A percentile compares a stretch with the other conserved stretches of the same genome.
Evolutionary conservation across 345 rosid genomes (phyloP).

Genomic region (Jatropha curcas): DNA sequence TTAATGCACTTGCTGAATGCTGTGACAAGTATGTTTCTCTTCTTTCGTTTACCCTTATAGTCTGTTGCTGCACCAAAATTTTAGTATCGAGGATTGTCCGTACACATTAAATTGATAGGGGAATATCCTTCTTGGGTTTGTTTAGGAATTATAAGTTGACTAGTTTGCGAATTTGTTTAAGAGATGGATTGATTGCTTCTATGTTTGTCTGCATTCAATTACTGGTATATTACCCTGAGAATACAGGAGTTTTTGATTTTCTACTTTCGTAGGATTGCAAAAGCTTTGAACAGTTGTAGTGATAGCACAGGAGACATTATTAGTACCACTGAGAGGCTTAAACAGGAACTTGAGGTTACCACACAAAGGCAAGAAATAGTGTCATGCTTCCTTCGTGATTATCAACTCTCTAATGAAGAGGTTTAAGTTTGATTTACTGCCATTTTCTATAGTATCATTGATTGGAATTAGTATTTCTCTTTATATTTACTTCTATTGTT

Average conservation of each 20-base stretch:
- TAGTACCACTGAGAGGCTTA: constrained; percentile 87
- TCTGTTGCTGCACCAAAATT: background rate
- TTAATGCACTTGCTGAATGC: constrained; percentile 83
- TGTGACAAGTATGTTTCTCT: constrained; percentile 64
- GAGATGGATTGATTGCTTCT: background rate
- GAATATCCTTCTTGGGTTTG: background rate
- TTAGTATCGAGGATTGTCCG: background rate
- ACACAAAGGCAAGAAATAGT: constrained; percentile 94
- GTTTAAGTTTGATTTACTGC: constrained; percentile 27
- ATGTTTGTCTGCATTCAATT: background rate
- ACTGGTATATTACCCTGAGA: background rate
- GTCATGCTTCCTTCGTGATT: constrained; percentile 91
- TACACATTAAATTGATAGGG: background rate
- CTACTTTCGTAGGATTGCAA: constrained; percentile 57
- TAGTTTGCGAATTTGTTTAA: background rate
- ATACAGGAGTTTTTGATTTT: background rate
- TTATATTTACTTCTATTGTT: constrained; percentile 1
- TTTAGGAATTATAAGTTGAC: no score
- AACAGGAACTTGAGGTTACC: constrained; percentile 85
- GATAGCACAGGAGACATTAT: constrained; percentile 87
- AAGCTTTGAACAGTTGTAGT: constrained; percentile 79
- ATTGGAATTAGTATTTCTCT: background rate
- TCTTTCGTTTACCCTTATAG: background rate
- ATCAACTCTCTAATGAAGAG: constrained; percentile 91
- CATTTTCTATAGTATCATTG: background rate